Base-by-base conservation (phyloP, 805 yeast genomes). In the Komagataella pseudopastoris region DNA sequence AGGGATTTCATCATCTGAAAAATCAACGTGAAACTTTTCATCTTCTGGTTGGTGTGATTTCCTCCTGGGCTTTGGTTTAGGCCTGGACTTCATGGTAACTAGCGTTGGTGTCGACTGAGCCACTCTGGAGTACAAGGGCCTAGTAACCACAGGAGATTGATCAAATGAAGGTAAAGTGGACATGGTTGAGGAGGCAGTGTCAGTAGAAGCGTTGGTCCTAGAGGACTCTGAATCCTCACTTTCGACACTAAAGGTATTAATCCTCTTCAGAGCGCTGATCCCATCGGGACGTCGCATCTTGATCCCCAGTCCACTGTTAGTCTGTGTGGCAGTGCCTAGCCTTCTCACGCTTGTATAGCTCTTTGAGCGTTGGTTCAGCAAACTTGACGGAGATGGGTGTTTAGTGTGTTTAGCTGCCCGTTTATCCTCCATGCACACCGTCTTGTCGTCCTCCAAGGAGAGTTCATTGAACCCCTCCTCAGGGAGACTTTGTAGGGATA, bases 401-500 rank as follows among this genome's bases (percentile, higher is more conserved):
- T 53, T 55, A 12, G 48, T 50, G 5, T 69, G 69, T 17, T 71
- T 75, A 56, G 66, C 71, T 52, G 58, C 66, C 53, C 66, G 61
- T 51, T 71, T 75, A 48, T 65, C 65, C 50, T 62, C 63, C 47
- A 62, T 63, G 10, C 67, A 58, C 6, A 67, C 56, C 14, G 62
- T 55, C 47, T 69, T 62, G 39, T 30, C 39, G 39, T 30, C 39
- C 39, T 30, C 39, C 50, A 66, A 53, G 14, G 67, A 65, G 1
- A 60, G 55, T 53, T 68, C 65, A 45, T 74, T 63, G 48, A 71
- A 53, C 47, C 75, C 62, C 49, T 67, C 66, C 39, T 67, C 61
- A 55, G 71, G 77, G 1, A 75, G 71, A 0, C 76, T 74, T 0
- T 76, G 71, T 55, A 70, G 53, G 6, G 55, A 53, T 7, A 59